Base-by-base conservation (phyloP, 148 eudicot genomes). In the Cornus controversa region DNA sequence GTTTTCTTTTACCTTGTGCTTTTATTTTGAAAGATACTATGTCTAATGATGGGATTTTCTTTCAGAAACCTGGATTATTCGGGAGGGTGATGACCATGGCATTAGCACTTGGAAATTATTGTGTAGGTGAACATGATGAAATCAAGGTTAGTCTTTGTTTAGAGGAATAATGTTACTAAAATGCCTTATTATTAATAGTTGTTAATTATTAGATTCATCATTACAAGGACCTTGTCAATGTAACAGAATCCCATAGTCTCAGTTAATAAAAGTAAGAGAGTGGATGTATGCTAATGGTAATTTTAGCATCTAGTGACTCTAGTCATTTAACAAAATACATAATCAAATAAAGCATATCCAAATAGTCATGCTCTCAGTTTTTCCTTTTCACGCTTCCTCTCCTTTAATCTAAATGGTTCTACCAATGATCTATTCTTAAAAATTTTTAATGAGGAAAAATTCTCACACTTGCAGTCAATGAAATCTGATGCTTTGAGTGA, bases 21-120 rank as follows among this genome's bases (percentile, higher is more conserved):
- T 65, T 11, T 47, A 11, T 72, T 29, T 73, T 70, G 15, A 45
- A 22, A 28, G 10, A 42, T 40, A 28, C 53, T 72, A 29, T n/a
- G 18, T 40, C 37, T 25, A 42, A 1, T 65, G 71, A n/a, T 47
- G 4, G 62, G n/a, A 26, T 63, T 47, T 78, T 64, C 58, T 82
- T 81, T 76, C 93, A 95, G 98, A 89, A 89, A 69, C 84, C 91
- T 66, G 75, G 87, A 14, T 76, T 85, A 69, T 95, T 95, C 74
- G 84, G 77, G 81, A 87, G 80, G 86, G 80, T 93, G 79, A 20
- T 89, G 85, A 85, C 81, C 69, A 82, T 95, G 80, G 87, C 91
- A 18, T 73, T 87, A 69, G 77, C 82, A 57, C 78, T 88, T 69
- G 91, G 91, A 80, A 86, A 67, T 74, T 66, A 80, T 79, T 75